Percentiles rank a stretch among this genome's conserved stretches.
Evolutionary conservation across 352 stramenopile genomes (phyloP).

Genomic region (Phytophthora sojae): DNA sequence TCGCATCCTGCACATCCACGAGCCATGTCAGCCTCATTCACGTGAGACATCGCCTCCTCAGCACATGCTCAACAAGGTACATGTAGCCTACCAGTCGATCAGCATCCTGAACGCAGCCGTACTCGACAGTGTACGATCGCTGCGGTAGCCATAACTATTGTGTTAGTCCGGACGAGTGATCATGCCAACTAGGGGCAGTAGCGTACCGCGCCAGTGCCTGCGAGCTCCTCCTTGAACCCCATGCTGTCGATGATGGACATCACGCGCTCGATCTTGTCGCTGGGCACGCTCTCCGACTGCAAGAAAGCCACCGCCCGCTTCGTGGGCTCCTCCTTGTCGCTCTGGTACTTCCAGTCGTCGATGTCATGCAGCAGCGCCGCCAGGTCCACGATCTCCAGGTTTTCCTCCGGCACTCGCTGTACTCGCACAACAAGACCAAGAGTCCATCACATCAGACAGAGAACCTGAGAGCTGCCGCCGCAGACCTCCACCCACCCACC

Average conservation of each 20-base stretch:
- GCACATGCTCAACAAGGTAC: background rate
- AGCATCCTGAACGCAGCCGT: slow-evolving; percentile 91
- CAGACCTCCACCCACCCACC: slow-evolving; percentile 29
- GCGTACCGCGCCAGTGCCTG: slow-evolving; percentile 29
- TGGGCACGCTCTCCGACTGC: slow-evolving; percentile 52
- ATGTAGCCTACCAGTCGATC: slow-evolving; percentile 70
- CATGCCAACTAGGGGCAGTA: too few species aligned
- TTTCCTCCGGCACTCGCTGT: slow-evolving; percentile 63
- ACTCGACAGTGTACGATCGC: slow-evolving; percentile 63
- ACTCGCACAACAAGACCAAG: background rate
- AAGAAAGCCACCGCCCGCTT: slow-evolving; percentile 74
- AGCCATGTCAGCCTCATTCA: background rate
- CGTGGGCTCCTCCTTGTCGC: slow-evolving; percentile 47
- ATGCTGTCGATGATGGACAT: slow-evolving; percentile 87
- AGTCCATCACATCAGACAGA: background rate
- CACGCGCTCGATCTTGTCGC: slow-evolving; percentile 66
- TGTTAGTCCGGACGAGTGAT: too few species aligned
- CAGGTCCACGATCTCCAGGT: slow-evolving; percentile 83
- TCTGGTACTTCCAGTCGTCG: slow-evolving; percentile 92
- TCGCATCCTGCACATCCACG: slow-evolving; percentile 68
- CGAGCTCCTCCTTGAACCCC: slow-evolving; percentile 88
- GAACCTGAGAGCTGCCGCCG: slow-evolving; percentile 2
- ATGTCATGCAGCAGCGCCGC: slow-evolving; percentile 91
- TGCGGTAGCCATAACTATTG: slow-evolving; percentile 14
- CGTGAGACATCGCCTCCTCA: background rate